These are phyloP conservation scores for Halteria grandinella DNA, from an alignment of 73 alveolate genomes.

Conservation along the genomic window DNA sequence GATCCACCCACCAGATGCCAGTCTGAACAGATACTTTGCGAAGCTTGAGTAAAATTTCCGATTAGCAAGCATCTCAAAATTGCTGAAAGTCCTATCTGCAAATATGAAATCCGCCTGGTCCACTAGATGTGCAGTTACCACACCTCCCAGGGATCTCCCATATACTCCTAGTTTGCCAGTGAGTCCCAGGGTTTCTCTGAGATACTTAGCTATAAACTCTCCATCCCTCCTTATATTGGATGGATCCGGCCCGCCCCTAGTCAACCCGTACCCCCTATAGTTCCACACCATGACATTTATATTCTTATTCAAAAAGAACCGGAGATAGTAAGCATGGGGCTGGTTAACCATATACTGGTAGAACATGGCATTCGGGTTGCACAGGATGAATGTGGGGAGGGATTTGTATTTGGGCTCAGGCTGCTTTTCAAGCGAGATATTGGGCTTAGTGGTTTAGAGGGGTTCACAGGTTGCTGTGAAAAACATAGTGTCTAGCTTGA, in stretches of 20 bases:
- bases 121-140: slow-evolving; percentile 79
- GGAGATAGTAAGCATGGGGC: slow-evolving; percentile 65
- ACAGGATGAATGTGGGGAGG: slow-evolving; percentile 78
- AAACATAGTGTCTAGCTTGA: slow-evolving; percentile 72
- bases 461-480: slow-evolving; percentile 63
- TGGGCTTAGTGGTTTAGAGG: not conserved
- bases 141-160: slow-evolving; percentile 87
- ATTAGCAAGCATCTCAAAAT: slow-evolving; percentile 50
- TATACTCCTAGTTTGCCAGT: slow-evolving; percentile 80
- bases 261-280: slow-evolving; percentile 87
- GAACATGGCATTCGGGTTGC: slow-evolving; percentile 92
- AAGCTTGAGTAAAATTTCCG: slow-evolving; percentile 41
- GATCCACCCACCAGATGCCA: slow-evolving; percentile 68
- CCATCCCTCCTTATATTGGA: slow-evolving; percentile 73
- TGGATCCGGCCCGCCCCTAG: slow-evolving; percentile 76
- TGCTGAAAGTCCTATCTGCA: slow-evolving; percentile 81
- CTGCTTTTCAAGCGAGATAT: not conserved
- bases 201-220: slow-evolving; percentile 21
- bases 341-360: slow-evolving; percentile 78
- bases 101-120: slow-evolving; percentile 69
- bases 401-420: not conserved
- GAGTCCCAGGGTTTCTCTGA: slow-evolving; percentile 39
- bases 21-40: slow-evolving; percentile 42
- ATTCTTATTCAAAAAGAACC: slow-evolving; percentile 66
- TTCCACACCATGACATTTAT: slow-evolving; percentile 86